Evolutionary conservation across 768 basidiomycete species (phyloP), one percentile per base, ranked within the genome.

Genomic region (Lyophyllum shimeji): DNA sequence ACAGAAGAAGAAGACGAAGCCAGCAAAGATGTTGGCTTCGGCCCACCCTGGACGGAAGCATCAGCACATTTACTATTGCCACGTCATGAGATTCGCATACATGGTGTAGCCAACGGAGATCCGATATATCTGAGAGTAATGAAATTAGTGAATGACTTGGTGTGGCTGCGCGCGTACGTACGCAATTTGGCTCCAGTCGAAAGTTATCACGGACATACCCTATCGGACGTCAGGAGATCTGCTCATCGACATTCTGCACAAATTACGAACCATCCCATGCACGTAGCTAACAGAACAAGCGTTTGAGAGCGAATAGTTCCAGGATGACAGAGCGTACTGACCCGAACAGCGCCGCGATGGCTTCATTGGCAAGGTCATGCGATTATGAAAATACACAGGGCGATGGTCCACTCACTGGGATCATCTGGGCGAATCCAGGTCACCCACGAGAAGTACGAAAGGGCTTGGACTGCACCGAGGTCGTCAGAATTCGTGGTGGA

Each of bases 1-100:
- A 76, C 84, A 91, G 72, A 84, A 87, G 71, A 91, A 82, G 69
- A 86, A 76, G 5, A 86, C 72, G 61, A 90, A 85, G 24, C 86
- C 83, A 45, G 66, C 71, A 9, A 78, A 69, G 50, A 90, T 74
- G 67, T 90, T 90, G 6, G 85, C 87, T 65, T 86, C 83, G 2
- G 87, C 87, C 89, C 88, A 90, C 87, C 88, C 51, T 52, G 27
- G 1, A 29, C 40, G 24, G 7, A 29, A 27, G 15, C 7, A 24
- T 49, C 2, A 49, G 18, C 24, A 3, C 7, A 33, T 27, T 18
- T 0, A 34, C 23, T 2, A 13, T 33, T 12, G 7, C 2, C 15
- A 25, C 18, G 50, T 21, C 24, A n/a, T n/a, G 29, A 42, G 25
- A 2, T 33, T 0, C 17, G 45, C 48, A 23, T 58, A 75, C 75